These are phyloP conservation scores for Eleusine indica DNA, from an alignment of 176 grass and related monocot genomes.

Conservation along the genomic window DNA sequence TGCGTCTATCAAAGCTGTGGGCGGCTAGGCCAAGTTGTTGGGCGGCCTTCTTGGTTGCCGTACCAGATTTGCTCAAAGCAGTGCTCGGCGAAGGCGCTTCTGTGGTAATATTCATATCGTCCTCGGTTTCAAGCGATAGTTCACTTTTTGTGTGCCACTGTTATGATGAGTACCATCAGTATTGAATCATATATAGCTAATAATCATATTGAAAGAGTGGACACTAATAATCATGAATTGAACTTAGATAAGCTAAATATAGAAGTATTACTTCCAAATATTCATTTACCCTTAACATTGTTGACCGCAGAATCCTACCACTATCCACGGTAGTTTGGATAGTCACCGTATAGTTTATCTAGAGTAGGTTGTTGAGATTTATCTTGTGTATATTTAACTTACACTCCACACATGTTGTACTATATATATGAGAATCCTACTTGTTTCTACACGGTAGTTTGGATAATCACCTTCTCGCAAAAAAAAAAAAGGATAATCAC, in stretches of 20 bases:
- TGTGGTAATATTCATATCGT: slow-evolving; percentile 48
- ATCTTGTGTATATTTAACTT: no score
- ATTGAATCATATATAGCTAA: no score
- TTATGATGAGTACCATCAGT: no score
- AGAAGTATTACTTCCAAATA: not conserved
- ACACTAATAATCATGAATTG: not conserved
- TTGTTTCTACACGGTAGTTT: no score
- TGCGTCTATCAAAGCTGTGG: slow-evolving; percentile 74
- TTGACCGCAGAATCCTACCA: no score
- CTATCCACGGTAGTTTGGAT: no score
- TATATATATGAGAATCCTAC: no score
- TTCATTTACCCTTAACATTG: not conserved
- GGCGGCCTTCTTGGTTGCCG: slow-evolving; percentile 83
- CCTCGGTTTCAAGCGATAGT: not conserved
- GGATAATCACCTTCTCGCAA: no score
- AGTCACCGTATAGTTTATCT: no score
- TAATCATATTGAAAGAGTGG: not conserved
- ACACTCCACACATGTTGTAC: no score
- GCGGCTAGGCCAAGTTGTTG: slow-evolving; percentile 61
- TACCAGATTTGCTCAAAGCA: slow-evolving; percentile 82
- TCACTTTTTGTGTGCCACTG: not conserved
- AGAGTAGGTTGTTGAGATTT: no score
- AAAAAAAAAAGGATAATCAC: no score
- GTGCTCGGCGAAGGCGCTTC: slow-evolving; percentile 91
- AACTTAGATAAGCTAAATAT: not conserved